phyloP scores from a whole-genome alignment of 768 basidiomycete genomes.

The Fistulinella prunicolor region DNA sequence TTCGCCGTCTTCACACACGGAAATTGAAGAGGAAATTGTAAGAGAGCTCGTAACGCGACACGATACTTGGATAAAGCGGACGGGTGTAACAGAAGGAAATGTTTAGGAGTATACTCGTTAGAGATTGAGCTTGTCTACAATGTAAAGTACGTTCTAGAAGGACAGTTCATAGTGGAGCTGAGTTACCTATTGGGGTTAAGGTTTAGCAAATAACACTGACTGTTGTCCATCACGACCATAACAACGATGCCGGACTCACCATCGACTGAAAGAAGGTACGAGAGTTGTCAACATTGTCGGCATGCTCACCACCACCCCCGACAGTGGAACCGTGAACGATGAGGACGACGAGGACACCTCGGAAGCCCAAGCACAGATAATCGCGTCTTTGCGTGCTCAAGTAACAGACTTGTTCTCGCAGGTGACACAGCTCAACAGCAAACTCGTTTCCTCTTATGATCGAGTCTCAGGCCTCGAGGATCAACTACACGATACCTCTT shows the following conservation, averaged over 20 bases:
- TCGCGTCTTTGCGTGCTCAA: slow-evolving; percentile 74
- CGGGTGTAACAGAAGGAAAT: no score
- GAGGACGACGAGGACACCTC: slow-evolving; percentile 33
- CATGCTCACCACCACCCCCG: slow-evolving; percentile 4
- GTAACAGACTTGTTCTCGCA: slow-evolving; percentile 87
- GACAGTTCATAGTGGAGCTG: no score
- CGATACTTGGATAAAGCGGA: slow-evolving; percentile 54
- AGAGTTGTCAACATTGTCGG: neutral
- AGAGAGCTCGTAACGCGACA: slow-evolving; percentile 73
- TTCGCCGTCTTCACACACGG: slow-evolving; percentile 44
- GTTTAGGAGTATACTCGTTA: no score
- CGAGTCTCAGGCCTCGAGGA: slow-evolving; percentile 93
- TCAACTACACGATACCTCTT: slow-evolving; percentile 66
- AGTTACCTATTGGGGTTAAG: slow-evolving; percentile 9
- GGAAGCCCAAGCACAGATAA: slow-evolving; percentile 82
- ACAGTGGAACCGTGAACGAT: slow-evolving; percentile 6
- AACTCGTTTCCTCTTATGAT: slow-evolving; percentile 91
- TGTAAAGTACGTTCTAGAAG: no score
- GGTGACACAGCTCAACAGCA: slow-evolving; percentile 85
- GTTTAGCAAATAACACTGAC: slow-evolving; percentile 1
- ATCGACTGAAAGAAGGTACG: slow-evolving; percentile 12
- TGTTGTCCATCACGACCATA: neutral
- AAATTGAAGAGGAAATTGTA: slow-evolving; percentile 94
- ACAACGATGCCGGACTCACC: slow-evolving; percentile 16
- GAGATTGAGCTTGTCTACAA: no score